phyloP scores from a whole-genome alignment of 441 rosid species.

The Pelargonium citronellum region DNA sequence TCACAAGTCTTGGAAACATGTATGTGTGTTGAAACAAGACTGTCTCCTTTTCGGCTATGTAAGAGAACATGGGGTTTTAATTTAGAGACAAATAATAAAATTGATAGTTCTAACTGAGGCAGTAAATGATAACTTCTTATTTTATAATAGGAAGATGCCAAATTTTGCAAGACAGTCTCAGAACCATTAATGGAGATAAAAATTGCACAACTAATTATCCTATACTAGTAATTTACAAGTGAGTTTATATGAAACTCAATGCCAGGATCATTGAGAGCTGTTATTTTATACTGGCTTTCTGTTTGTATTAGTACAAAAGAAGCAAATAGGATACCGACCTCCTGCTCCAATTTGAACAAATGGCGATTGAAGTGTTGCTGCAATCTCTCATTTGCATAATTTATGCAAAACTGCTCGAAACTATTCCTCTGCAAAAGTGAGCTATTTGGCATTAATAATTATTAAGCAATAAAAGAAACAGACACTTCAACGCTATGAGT shows the following conservation, averaged over 20 bases:
- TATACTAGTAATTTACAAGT: not conserved
- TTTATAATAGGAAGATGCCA: not conserved
- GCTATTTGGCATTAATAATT: conserved; percentile 19
- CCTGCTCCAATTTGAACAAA: conserved; percentile 95
- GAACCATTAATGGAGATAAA: not conserved
- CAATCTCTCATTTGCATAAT: conserved; percentile 97
- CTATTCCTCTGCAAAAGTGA: conserved; percentile 74
- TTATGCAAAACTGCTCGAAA: conserved; percentile 98
- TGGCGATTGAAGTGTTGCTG: conserved; percentile 99
- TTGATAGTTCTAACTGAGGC: conserved; percentile 2
- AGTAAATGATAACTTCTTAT: not conserved
- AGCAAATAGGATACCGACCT: conserved; percentile 42
- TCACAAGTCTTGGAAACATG: not conserved
- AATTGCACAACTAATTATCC: not conserved
- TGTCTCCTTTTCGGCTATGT: not conserved
- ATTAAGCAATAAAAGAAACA: conserved; percentile 15
- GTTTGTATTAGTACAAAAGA: conserved; percentile 8
- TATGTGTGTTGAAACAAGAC: not conserved
- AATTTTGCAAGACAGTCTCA: not conserved
- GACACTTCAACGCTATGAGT: conserved; percentile 3
- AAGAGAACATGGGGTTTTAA: not conserved
- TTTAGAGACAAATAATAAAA: not conserved
- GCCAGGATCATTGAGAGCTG: conserved; percentile 7
- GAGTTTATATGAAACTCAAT: not conserved
- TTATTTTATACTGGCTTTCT: conserved; percentile 9